Percentiles rank a stretch among this genome's conserved stretches.
phyloP scores from a whole-genome alignment of 805 yeast species.

The Blastobotrys muscicola region DNA sequence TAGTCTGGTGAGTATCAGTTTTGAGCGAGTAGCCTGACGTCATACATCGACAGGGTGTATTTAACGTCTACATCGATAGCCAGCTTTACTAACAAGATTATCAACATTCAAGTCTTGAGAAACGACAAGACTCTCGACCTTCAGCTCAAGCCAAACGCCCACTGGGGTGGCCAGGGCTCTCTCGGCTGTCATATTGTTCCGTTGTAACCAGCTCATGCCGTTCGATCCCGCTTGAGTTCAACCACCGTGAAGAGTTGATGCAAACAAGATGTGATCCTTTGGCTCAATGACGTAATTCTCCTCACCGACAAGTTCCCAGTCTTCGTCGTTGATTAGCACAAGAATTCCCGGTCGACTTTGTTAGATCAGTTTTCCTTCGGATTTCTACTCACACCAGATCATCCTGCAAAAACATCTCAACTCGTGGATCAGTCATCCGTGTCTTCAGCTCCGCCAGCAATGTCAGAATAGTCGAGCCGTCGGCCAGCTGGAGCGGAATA shows the following conservation, averaged over 20 bases:
- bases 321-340: slow-evolving; percentile 86
- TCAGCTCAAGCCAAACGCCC: slow-evolving; percentile 35
- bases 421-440: slow-evolving; percentile 47
- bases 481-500: slow-evolving; percentile 39
- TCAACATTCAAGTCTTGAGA: slow-evolving; percentile 22
- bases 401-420: slow-evolving; percentile 71
- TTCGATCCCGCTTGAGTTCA: slow-evolving; percentile 22
- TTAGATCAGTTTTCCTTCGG: too few relatives aligned
- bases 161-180: slow-evolving; percentile 61
- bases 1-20: slow-evolving; percentile 23
- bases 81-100: slow-evolving; percentile 9
- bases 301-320: slow-evolving; percentile 93
- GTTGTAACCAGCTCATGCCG: slow-evolving; percentile 6
- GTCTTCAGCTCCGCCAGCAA: slow-evolving; percentile 46
- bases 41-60: too few relatives aligned
- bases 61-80: neutral
- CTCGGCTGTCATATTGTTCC: slow-evolving; percentile 51
- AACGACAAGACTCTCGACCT: slow-evolving; percentile 2
- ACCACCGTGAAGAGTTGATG: slow-evolving; percentile 94
- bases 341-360: slow-evolving; percentile 73
- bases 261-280: slow-evolving; percentile 74
- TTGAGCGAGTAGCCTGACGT: too few relatives aligned
- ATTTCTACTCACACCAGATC: slow-evolving; percentile 48
- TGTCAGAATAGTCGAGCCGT: slow-evolving; percentile 36
- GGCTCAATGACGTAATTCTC: slow-evolving; percentile 68